Conservation (phyloP, 2,329 filamentous ascomycete species). For the Aspergillus uvarum region DNA sequence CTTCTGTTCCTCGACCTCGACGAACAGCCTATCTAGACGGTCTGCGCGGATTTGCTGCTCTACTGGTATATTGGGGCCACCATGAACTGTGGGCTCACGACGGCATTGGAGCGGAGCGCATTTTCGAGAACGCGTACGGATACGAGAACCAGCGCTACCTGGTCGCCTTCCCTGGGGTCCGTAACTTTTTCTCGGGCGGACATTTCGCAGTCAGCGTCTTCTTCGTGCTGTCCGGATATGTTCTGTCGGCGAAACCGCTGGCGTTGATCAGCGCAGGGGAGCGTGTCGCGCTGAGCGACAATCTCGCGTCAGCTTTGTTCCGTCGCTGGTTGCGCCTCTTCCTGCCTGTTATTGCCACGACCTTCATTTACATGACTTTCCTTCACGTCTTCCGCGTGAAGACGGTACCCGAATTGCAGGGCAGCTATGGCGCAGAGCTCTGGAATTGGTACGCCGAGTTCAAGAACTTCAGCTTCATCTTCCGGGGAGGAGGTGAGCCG, state of each 20-base stretch:
- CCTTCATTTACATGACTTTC: slow-evolving; percentile 54
- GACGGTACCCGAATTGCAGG: slow-evolving; percentile 41
- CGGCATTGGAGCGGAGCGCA: slow-evolving; percentile 34
- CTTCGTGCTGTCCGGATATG: slow-evolving; percentile 55
- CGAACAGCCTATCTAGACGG: slow-evolving; percentile 65
- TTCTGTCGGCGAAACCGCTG: slow-evolving; percentile 51
- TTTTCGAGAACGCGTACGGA: slow-evolving; percentile 57
- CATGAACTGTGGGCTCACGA: slow-evolving; percentile 59
- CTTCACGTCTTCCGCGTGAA: slow-evolving; percentile 56
- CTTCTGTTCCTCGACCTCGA: slow-evolving; percentile 19
- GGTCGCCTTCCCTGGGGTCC: slow-evolving; percentile 56
- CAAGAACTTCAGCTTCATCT: slow-evolving; percentile 70
- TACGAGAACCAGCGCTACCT: slow-evolving; percentile 46
- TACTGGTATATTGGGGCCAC: slow-evolving; percentile 65
- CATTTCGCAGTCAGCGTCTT: slow-evolving; percentile 59
- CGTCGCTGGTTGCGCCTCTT: slow-evolving; percentile 53
- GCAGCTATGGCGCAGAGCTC: slow-evolving; percentile 50
- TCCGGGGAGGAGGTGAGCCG: slow-evolving; percentile 56
- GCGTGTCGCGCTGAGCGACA: slow-evolving; percentile 41
- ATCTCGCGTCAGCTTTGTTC: slow-evolving; percentile 51
- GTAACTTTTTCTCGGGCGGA: slow-evolving; percentile 61
- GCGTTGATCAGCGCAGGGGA: slow-evolving; percentile 45
- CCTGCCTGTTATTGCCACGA: slow-evolving; percentile 55
- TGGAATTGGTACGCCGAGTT: slow-evolving; percentile 56
- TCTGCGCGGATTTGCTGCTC: slow-evolving; percentile 64